These are phyloP conservation scores for Chalara sp. DNA, from an alignment of 2,329 filamentous ascomycete genomes.

Conservation along the genomic window DNA sequence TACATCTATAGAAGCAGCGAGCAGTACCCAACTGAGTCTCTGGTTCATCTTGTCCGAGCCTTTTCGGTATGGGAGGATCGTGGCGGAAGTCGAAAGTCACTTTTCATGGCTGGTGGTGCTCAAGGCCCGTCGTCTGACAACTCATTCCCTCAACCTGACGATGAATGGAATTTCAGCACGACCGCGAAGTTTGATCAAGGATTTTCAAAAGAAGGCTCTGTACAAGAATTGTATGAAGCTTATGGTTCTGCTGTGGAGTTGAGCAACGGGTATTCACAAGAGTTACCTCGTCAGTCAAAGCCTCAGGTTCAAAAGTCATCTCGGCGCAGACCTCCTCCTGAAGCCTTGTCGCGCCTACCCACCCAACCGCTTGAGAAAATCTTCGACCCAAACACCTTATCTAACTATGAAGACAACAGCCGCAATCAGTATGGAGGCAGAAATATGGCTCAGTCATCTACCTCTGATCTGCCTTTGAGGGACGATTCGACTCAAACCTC, in stretches of 20 bases:
- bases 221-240: slow-evolving; percentile 53
- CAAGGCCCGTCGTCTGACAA: slow-evolving; percentile 34
- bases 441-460: slow-evolving; percentile 21
- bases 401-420: slow-evolving; percentile 58
- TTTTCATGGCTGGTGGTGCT: slow-evolving; percentile 54
- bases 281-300: slow-evolving; percentile 39
- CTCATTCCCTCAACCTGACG: slow-evolving; percentile 39
- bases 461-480: slow-evolving; percentile 52
- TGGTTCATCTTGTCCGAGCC: slow-evolving; percentile 61
- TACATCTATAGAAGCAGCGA: slow-evolving; percentile 60
- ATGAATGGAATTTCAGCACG: slow-evolving; percentile 64
- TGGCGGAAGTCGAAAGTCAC: slow-evolving; percentile 62
- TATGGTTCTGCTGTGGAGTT: slow-evolving; percentile 54
- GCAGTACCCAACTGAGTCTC: slow-evolving; percentile 55
- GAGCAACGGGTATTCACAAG: slow-evolving; percentile 27
- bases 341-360: slow-evolving; percentile 45
- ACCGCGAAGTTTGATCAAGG: slow-evolving; percentile 57
- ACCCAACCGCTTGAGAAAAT: slow-evolving; percentile 54
- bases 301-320: slow-evolving; percentile 32
- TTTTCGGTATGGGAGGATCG: slow-evolving; percentile 71
- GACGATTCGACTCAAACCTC: slow-evolving; percentile 45
- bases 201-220: slow-evolving; percentile 43
- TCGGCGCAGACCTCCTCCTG: slow-evolving; percentile 48
- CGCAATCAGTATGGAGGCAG: slow-evolving; percentile 49
- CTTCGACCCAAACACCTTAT: slow-evolving; percentile 59